phyloP scores from a whole-genome alignment of 1,284 basidiomycete species.

The Fomitiporia mediterranea region DNA sequence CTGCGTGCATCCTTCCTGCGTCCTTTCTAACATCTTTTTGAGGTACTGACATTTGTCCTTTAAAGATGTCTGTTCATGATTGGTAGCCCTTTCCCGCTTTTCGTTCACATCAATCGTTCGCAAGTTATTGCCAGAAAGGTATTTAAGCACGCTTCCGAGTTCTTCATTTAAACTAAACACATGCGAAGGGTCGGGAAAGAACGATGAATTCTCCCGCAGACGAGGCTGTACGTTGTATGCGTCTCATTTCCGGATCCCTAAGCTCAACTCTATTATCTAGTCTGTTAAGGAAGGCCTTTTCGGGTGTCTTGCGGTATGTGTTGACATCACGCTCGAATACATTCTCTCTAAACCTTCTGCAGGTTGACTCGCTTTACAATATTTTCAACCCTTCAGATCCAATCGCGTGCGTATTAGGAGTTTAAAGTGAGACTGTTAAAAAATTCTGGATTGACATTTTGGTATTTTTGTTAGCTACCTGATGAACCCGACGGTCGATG shows the following conservation, averaged over 20 bases:
- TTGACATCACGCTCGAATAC: background rate
- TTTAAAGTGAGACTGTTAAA: background rate
- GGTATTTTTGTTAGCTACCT: slow-evolving; percentile 25
- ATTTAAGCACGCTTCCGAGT: too few relatives aligned
- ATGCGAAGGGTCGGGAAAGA: slow-evolving; percentile 35
- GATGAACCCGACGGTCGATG: slow-evolving; percentile 33
- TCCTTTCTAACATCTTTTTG: background rate
- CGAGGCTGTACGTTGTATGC: slow-evolving; percentile 38
- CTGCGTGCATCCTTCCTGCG: slow-evolving; percentile 21
- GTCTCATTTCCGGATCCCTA: too few relatives aligned
- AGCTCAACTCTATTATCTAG: slow-evolving; percentile 19
- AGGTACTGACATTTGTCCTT: slow-evolving; percentile 5
- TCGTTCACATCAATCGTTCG: slow-evolving; percentile 45
- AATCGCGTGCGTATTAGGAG: slow-evolving; percentile 31
- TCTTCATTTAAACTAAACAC: background rate
- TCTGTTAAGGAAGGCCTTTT: slow-evolving; percentile 41
- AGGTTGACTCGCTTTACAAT: slow-evolving; percentile 42
- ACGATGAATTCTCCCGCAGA: slow-evolving; percentile 40
- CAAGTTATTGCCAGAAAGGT: slow-evolving; percentile 46
- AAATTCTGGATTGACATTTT: background rate
- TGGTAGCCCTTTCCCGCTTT: slow-evolving; percentile 47
- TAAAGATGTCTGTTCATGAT: slow-evolving; percentile 42
- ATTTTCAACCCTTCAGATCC: slow-evolving; percentile 48
- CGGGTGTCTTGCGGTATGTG: slow-evolving; percentile 41
- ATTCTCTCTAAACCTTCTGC: background rate